Base-by-base conservation (phyloP, 176 grass and related monocot species). In the Musa troglodytarum region DNA sequence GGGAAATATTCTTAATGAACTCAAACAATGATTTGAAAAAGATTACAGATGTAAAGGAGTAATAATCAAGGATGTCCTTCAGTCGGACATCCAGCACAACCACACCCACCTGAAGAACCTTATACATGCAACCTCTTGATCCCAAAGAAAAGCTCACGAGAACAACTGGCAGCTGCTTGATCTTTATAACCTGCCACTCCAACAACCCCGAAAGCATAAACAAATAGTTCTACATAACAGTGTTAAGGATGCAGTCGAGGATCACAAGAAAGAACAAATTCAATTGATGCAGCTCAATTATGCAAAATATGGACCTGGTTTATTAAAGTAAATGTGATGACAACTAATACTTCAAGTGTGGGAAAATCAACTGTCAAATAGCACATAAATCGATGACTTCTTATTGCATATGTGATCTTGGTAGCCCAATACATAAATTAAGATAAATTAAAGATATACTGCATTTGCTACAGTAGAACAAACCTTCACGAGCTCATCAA, bases 101-200 rank as follows among this genome's bases (percentile, higher is more conserved):
- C 23, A 17, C 22, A 80, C 49, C 19, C 21, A 99, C 95, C 88
- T 92, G 91, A 89, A 99, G 81, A 91, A 88, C 77, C 82, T 92
- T 99, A 76, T 88, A 89, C 86, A 99, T 80, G 77, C 91, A 90
- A 80, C 86, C 86, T 64, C 90, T 89, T 79, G 88, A 92, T 63
- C 95, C 90, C 59, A 88, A 85, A 71, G 95, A 99, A 85, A 99
- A 94, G 49, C 88, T 84, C 52, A 79, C 79, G 20, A 99, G 76
- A 76, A 99, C 85, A 72, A 69, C 87, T 76, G 91, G 95, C 71
- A 82, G 78, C 58, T 82, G 82, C 29, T 81, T 88, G 73, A 76
- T 21, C 80, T 88, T 99, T 56, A 92, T 66, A 88, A 89, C 90
- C 91, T 99, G 81, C 77, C 86, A 89, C 29, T 71, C 26, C 69